Percentiles rank a stretch among this genome's conserved stretches.
These are phyloP conservation scores for Hypoxylon sp. DNA, from an alignment of 2,329 filamentous ascomycete genomes.

Conservation along the genomic window DNA sequence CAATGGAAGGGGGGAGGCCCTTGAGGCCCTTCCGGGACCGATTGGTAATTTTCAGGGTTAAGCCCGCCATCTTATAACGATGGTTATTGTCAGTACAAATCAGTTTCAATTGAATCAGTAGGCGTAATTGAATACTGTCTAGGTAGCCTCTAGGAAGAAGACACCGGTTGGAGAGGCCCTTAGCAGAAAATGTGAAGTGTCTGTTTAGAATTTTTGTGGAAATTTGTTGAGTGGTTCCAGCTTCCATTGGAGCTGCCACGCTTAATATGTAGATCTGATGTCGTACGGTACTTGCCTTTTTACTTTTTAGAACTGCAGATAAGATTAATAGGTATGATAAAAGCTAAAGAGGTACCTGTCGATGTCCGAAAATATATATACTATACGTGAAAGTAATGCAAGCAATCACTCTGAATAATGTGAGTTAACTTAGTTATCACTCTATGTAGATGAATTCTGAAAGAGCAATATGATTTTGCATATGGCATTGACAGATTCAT, in stretches of 20 bases:
- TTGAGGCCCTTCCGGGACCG: slow-evolving; percentile 59
- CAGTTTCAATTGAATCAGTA: slow-evolving; percentile 10
- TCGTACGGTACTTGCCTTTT: slow-evolving; percentile 21
- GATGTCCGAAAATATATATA: slow-evolving; percentile 5
- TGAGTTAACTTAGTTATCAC: not conserved
- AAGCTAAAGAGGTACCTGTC: slow-evolving; percentile 11
- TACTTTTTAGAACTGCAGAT: slow-evolving; percentile 19
- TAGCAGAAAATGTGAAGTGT: slow-evolving; percentile 17
- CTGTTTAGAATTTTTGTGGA: slow-evolving; percentile 38
- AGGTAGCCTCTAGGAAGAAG: slow-evolving; percentile 2
- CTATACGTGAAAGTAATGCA: not conserved
- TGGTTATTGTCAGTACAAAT: not conserved
- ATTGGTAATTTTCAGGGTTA: slow-evolving; percentile 53
- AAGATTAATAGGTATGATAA: slow-evolving; percentile 15
- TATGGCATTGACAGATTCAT: not conserved
- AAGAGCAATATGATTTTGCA: not conserved
- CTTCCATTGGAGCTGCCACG: slow-evolving; percentile 24
- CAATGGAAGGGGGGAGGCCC: slow-evolving; percentile 67
- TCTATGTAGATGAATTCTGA: not conserved
- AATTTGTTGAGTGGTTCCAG: slow-evolving; percentile 35
- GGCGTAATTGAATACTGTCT: not conserved
- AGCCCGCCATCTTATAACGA: slow-evolving; percentile 42
- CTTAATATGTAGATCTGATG: not conserved
- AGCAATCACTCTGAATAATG: not conserved
- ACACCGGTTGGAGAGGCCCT: slow-evolving; percentile 3